Conservation (phyloP, 2,329 filamentous ascomycete genomes). For the Teratosphaeria zuluensis region DNA sequence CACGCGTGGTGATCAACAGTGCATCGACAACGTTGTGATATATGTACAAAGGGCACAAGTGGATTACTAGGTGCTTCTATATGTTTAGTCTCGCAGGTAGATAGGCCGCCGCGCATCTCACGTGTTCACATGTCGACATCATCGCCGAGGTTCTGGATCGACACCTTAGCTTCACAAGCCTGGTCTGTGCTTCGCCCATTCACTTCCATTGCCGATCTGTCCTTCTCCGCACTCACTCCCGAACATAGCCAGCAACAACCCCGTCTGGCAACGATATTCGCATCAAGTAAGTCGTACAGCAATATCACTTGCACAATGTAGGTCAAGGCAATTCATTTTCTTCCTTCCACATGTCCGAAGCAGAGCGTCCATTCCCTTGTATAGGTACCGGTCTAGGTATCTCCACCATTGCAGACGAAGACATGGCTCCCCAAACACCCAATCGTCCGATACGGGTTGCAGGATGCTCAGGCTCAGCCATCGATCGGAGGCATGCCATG, state of each 20-base stretch:
- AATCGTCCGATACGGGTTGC: slow-evolving; percentile 22
- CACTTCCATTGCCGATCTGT: not conserved
- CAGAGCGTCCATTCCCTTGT: too few relatives aligned
- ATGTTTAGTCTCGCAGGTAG: not conserved
- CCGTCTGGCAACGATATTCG: not conserved
- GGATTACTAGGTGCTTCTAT: not conserved
- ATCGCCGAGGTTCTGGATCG: not conserved
- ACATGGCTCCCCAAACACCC: not conserved
- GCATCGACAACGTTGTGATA: not conserved
- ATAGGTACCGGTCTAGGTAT: too few relatives aligned
- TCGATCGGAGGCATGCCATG: slow-evolving; percentile 30
- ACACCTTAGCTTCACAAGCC: too few relatives aligned
- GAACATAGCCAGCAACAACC: not conserved
- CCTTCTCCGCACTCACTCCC: not conserved
- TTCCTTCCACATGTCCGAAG: too few relatives aligned
- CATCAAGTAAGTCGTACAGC: too few relatives aligned
- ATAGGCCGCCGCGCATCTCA: not conserved
- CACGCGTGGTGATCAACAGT: not conserved
- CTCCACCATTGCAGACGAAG: too few relatives aligned
- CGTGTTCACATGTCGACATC: not conserved
- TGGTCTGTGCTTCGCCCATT: not conserved
- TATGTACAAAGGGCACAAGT: not conserved
- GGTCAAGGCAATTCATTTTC: not conserved
- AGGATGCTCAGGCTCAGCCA: slow-evolving; percentile 30
- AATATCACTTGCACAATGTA: not conserved